These are phyloP conservation scores for Rhytidiadelphus loreus DNA, from an alignment of 225 moss, liverwort and hornwort genomes.

Conservation along the genomic window DNA sequence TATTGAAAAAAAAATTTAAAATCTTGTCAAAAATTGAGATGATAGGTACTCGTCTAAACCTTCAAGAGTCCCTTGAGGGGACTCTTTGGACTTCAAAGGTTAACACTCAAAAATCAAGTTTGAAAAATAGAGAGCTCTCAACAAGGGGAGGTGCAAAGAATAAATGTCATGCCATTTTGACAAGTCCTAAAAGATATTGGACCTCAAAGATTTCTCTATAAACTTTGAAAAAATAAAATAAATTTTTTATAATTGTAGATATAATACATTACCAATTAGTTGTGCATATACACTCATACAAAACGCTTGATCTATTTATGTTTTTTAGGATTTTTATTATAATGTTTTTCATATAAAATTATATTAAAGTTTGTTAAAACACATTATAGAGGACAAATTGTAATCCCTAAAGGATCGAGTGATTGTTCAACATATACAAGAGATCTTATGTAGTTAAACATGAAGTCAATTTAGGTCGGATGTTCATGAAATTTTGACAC, in stretches of 20 bases:
- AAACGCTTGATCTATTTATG: rapidly evolving
- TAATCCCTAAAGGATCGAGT: too few relatives aligned
- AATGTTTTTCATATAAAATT: not conserved
- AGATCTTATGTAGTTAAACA: too few relatives aligned
- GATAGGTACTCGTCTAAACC: not conserved
- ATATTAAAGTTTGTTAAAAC: not conserved
- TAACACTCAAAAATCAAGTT: not conserved
- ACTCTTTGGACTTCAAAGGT: rapidly evolving
- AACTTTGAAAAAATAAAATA: not conserved
- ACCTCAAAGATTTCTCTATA: not conserved
- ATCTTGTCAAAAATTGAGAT: too few relatives aligned
- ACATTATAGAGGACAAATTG: too few relatives aligned
- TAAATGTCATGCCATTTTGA: not conserved
- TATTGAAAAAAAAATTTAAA: too few relatives aligned
- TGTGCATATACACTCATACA: not conserved
- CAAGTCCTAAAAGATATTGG: rapidly evolving
- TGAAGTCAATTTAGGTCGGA: too few relatives aligned
- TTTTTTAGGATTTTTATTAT: not conserved
- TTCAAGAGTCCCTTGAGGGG: rapidly evolving
- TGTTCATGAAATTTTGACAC: too few relatives aligned
- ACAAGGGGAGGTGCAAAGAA: rapidly evolving
- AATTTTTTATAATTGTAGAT: too few relatives aligned
- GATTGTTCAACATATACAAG: too few relatives aligned
- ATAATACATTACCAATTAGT: not conserved
- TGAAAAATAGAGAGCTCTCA: not conserved